phyloP scores from a whole-genome alignment of 1,284 basidiomycete species.

The Cryptococcus deneoformans region DNA sequence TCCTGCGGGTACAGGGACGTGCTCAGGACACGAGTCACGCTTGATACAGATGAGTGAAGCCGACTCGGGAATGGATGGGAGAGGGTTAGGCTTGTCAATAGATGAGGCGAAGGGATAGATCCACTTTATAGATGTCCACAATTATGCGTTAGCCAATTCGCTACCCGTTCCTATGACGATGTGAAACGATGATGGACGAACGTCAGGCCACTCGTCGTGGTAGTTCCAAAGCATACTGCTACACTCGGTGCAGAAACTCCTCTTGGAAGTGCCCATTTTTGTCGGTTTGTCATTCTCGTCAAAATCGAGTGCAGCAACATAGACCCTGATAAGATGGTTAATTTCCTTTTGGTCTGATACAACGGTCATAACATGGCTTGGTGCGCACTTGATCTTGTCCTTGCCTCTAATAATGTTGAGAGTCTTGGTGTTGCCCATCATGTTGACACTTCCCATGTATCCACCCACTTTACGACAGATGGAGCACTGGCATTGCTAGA shows the following conservation, averaged over 20 bases:
- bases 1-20: conserved; percentile 40
- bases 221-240: conserved; percentile 48
- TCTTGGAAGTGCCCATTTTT: conserved; percentile 27
- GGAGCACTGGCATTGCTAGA: conserved; percentile 44
- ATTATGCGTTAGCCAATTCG: neutral
- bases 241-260: conserved; percentile 45
- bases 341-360: neutral
- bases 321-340: conserved; percentile 27
- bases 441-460: conserved; percentile 48
- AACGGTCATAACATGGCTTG: neutral
- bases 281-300: conserved; percentile 39
- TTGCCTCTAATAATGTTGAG: conserved; percentile 43
- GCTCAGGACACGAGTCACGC: conserved; percentile 35
- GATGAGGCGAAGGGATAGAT: conserved; percentile 48
- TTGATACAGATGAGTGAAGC: conserved; percentile 30
- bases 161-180: neutral
- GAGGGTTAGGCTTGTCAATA: conserved; percentile 42
- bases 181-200: conserved; percentile 13
- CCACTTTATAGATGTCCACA: conserved; percentile 28
- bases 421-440: conserved; percentile 47
- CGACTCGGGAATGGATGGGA: conserved; percentile 35
- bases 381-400: conserved; percentile 45
- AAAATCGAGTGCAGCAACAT: conserved; percentile 34
- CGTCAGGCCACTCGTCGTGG: conserved; percentile 43
- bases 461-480: conserved; percentile 50